These are phyloP conservation scores for Taiozyma sp. DNA, from an alignment of 1,139 yeast species.

Conservation along the genomic window DNA sequence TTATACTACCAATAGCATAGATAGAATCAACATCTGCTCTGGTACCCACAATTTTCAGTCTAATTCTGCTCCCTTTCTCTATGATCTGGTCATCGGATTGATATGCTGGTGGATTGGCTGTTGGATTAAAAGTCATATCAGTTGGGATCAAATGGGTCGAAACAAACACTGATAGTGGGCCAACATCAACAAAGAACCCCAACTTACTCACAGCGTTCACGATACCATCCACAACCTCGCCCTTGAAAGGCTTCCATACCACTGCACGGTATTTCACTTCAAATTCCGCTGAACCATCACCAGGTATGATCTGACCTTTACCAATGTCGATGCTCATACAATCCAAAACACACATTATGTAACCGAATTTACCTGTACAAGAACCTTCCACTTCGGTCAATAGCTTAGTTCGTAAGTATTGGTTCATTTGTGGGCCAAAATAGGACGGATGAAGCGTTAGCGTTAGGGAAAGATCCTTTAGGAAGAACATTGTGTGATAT, in stretches of 20 bases:
- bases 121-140: slow-evolving; percentile 90
- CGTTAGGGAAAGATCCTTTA: slow-evolving; percentile 85
- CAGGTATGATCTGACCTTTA: slow-evolving; percentile 86
- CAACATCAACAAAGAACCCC: slow-evolving; percentile 98
- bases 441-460: slow-evolving; percentile 94
- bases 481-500: slow-evolving; percentile 31
- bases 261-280: slow-evolving; percentile 95
- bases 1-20: slow-evolving; percentile 95
- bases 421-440: slow-evolving; percentile 97
- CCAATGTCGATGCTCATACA: slow-evolving; percentile 95
- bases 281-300: slow-evolving; percentile 91
- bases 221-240: slow-evolving; percentile 96
- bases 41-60: slow-evolving; percentile 95
- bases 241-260: slow-evolving; percentile 98
- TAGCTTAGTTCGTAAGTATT: slow-evolving; percentile 80
- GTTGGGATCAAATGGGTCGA: slow-evolving; percentile 93
- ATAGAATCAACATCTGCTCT: slow-evolving; percentile 96
- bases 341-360: slow-evolving; percentile 92
- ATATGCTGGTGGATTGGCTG: slow-evolving; percentile 98
- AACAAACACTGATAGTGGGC: slow-evolving; percentile 92
- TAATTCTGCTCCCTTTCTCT: slow-evolving; percentile 87
- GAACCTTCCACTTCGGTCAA: slow-evolving; percentile 97
- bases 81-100: slow-evolving; percentile 93
- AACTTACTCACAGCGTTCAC: slow-evolving; percentile 92
- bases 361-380: slow-evolving; percentile 98